Evolutionary conservation across 371 early-diverging fungal genomes (phyloP), one percentile per base, ranked within the genome.

Genomic region (Actinomortierella wolfii): DNA sequence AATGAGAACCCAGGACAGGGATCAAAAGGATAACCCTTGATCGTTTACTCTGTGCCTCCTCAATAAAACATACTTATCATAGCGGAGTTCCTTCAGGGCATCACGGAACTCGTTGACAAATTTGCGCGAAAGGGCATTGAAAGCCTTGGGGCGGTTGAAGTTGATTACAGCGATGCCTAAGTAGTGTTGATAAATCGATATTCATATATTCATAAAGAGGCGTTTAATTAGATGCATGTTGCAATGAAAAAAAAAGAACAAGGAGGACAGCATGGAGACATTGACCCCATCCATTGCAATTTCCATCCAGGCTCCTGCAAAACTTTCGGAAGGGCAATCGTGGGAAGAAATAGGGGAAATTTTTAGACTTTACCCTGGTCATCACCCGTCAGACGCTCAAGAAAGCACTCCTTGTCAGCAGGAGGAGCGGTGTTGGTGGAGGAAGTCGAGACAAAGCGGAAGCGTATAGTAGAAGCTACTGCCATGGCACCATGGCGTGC

Each of bases 121-220:
- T 54, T 85, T 83, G 28, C 86, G 81, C 2, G 96, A 96, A 21
- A 97, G 76, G 9, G 98, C 97, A 75, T 97, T 97, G 76, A 86
- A 93, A 13, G 94, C 90, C 26, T 80, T 77, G 42, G 98, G 96
- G 4, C 97, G 86, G 79, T 96, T 89, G 59, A 97, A 79, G 60
- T 88, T 86, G 40, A 97, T 61, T 11, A 94, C 83, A 24, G 88
- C 71, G 56, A 97, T 95, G 43, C 97, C 97, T 83, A 67, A 18
- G 13, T 13, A 50, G 43, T 39, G 20, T 23, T 44, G 28, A 48
- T 29, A 47, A 21, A 18, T 5, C 18, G 17, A 56, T 26, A 54
- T 23, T 26, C 28, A 44, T 2, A 39, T 34, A 6, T 14, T 40
- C 18, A 53, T 41, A 18, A 51, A 34, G 18, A 17, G 20, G 14